Evolutionary conservation across 768 basidiomycete genomes (phyloP), one percentile per base, ranked within the genome.

Genomic region (Lentinula boryana): DNA sequence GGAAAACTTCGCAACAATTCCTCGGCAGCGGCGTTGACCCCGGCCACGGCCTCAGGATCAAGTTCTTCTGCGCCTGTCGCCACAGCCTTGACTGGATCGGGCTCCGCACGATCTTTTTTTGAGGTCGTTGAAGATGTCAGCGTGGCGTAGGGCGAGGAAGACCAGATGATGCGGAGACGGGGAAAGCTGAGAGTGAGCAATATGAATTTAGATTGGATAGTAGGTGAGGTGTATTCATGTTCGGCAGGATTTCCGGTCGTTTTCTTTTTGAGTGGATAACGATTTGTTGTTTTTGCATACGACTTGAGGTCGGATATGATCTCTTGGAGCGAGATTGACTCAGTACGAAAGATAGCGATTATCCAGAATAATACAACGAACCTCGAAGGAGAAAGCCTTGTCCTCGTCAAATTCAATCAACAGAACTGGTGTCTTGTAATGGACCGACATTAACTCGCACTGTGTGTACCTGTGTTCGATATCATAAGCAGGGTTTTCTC

Each of bases 351-450:
- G 5, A n/a, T 16, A n/a, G 18, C 33, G 7, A 50, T 27, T 27
- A 27, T 27, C 27, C 31, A 44, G 5, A 27, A 6, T 40, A 56
- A 55, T n/a, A 16, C 18, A 13, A 69, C 79, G 57, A 62, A 91
- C 95, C 74, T 95, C 90, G 10, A 98, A 80, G 0, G 91, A 89
- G 71, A 98, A 97, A 0, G 93, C 87, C 67, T 96, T 98, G 71
- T 97, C 91, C 75, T 98, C 94, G 69, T 98, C 96, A 63, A 98
- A 98, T 70, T 99, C 95, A 66, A 98, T 97, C 9, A 98, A 78
- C 15, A 99, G 77, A 56, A 99, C 80, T 0, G 96, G 95, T 18
- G 89, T 86, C 73, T 94, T 97, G 76, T 99, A 98, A 70, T 98
- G 91, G 15, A 88, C 88, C 0, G 91, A 94, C 96, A 99, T 98